Evolutionary conservation across 108 stramenopile species (phyloP).

Genomic region (Chaetoceros tenuissimus): DNA sequence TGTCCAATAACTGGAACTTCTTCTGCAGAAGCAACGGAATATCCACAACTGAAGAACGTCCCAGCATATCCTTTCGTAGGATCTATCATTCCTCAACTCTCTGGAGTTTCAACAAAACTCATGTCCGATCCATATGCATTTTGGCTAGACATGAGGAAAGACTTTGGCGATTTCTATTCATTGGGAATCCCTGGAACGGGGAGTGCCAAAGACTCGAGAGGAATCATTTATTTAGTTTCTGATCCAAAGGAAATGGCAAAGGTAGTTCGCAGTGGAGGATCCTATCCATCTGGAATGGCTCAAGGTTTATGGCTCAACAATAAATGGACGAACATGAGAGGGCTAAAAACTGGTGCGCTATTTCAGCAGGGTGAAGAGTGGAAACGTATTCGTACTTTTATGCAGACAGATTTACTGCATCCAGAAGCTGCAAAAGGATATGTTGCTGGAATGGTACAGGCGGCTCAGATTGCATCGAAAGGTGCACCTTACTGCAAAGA

Average conservation of each 20-base stretch:
- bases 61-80: constrained; percentile 21
- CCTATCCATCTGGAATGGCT: constrained; percentile 14
- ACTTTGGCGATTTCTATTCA: constrained; percentile 13
- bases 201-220: constrained; percentile 1
- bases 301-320: neutral
- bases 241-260: constrained; percentile 23
- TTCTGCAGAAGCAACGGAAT: too few species aligned
- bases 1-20: too few species aligned
- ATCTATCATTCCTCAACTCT: constrained; percentile 9
- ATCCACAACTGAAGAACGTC: constrained; percentile 6
- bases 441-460: constrained; percentile 18
- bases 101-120: neutral
- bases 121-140: constrained; percentile 4
- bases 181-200: constrained; percentile 21
- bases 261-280: constrained; percentile 13
- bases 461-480: constrained; percentile 12
- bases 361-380: constrained; percentile 12
- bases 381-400: constrained; percentile 16
- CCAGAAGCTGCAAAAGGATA: constrained; percentile 17
- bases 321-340: constrained; percentile 5
- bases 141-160: constrained; percentile 6
- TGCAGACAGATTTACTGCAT: constrained; percentile 20
- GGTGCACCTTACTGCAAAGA: constrained; percentile 11
- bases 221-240: constrained; percentile 7
- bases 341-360: constrained; percentile 5